Conservation (phyloP, 306 rosid genomes). For the Castanea sativa region DNA sequence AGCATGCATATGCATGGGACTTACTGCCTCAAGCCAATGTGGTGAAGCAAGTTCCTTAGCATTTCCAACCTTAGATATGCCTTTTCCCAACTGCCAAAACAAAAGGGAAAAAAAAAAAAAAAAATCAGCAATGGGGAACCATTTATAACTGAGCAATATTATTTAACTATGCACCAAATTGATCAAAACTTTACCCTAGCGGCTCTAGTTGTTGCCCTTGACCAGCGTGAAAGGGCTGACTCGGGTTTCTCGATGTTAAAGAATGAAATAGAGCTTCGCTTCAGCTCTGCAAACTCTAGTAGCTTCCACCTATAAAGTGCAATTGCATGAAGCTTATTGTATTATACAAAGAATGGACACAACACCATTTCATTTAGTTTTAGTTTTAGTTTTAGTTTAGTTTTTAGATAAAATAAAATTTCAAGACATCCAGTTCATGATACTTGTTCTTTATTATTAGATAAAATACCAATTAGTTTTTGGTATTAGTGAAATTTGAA, state of each 20-base stretch:
- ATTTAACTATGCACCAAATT: background rate
- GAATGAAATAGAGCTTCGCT: constrained; percentile 77
- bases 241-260: constrained; percentile 73
- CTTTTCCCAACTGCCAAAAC: constrained; percentile 68
- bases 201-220: constrained; percentile 74
- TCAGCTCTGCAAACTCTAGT: constrained; percentile 77
- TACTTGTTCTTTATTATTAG: no score
- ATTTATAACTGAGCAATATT: background rate
- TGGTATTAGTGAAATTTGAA: no score
- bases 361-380: background rate
- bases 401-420: no score
- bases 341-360: background rate
- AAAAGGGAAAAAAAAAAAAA: background rate
- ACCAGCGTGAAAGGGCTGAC: constrained; percentile 76
- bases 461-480: fast-evolving
- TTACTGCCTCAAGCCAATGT: constrained; percentile 95
- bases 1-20: constrained; percentile 19
- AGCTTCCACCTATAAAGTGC: constrained; percentile 68
- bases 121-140: constrained; percentile 17
- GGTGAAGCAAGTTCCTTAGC: constrained; percentile 85
- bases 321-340: constrained; percentile 1
- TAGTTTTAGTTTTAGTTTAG: no score
- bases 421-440: no score
- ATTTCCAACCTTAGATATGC: constrained; percentile 71
- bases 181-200: constrained; percentile 56